Percentiles rank a stretch among this genome's conserved stretches.
These are phyloP conservation scores for Podaxis sp. DNA, from an alignment of 768 basidiomycete species.

Conservation along the genomic window DNA sequence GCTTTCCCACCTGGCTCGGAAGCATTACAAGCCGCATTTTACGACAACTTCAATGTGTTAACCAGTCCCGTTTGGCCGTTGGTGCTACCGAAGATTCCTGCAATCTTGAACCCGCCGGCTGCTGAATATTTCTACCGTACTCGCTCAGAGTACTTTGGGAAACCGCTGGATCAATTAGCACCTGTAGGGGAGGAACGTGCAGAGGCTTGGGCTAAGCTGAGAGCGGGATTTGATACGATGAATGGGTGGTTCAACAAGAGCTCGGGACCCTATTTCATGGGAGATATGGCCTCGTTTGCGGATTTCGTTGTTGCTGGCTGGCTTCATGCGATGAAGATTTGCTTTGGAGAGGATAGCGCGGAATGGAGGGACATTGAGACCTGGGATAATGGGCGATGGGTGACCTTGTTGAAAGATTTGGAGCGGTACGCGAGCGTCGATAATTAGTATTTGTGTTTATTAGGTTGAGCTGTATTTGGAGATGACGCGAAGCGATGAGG, in stretches of 20 bases:
- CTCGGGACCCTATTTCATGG: conserved; percentile 9
- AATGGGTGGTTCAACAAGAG: conserved; percentile 4
- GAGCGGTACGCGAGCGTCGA: conserved; percentile 5
- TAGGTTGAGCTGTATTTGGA: too few species aligned
- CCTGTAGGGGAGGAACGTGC: neutral
- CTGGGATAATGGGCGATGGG: conserved; percentile 38
- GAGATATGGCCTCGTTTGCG: conserved; percentile 20
- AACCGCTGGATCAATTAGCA: neutral
- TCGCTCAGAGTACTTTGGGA: conserved; percentile 6
- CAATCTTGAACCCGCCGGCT: conserved; percentile 1
- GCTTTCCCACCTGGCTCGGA: conserved; percentile 19
- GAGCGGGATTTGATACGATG: conserved; percentile 1
- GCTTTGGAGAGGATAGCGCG: conserved; percentile 23
- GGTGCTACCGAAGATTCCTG: neutral
- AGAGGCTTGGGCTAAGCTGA: conserved; percentile 8
- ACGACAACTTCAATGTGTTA: neutral
- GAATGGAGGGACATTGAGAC: conserved; percentile 28
- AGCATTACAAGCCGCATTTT: conserved; percentile 4
- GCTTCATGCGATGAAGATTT: conserved; percentile 20
- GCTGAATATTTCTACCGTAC: conserved; percentile 5
- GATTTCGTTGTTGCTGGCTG: conserved; percentile 24
- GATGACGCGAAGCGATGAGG: too few species aligned
- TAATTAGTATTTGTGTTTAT: neutral
- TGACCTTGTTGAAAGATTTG: conserved; percentile 23
- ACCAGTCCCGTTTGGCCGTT: neutral